These are phyloP conservation scores for Diaporthe eres DNA, from an alignment of 2,329 filamentous ascomycete genomes.

Conservation along the genomic window DNA sequence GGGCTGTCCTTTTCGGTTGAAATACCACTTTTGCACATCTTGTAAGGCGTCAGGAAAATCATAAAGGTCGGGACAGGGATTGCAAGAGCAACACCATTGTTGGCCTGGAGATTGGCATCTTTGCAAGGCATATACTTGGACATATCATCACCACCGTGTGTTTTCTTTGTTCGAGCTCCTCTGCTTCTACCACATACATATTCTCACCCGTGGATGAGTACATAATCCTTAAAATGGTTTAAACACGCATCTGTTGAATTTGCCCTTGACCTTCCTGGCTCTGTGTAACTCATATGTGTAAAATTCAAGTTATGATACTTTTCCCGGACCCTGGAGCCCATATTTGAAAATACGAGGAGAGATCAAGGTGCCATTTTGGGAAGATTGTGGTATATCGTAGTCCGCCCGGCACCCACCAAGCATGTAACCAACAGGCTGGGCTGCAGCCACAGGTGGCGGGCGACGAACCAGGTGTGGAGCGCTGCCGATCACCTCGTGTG, in stretches of 20 bases:
- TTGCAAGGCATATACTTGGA: slow-evolving; percentile 27
- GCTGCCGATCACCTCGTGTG: slow-evolving; percentile 34
- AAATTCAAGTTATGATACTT: background rate
- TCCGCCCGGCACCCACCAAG: background rate
- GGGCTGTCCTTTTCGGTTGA: slow-evolving; percentile 3
- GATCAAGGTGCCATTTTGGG: slow-evolving; percentile 1
- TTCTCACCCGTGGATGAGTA: slow-evolving; percentile 7
- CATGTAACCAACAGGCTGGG: slow-evolving; percentile 17
- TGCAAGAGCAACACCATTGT: slow-evolving; percentile 18
- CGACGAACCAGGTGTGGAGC: background rate
- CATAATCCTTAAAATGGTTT: slow-evolving; percentile 13
- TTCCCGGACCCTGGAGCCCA: background rate
- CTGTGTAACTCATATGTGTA: background rate
- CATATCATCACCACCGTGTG: slow-evolving; percentile 29
- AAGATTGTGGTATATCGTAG: background rate
- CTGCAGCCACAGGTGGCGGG: slow-evolving; percentile 31
- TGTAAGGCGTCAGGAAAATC: slow-evolving; percentile 29
- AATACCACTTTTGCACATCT: slow-evolving; percentile 28
- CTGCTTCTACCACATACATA: slow-evolving; percentile 24
- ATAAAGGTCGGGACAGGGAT: slow-evolving; percentile 29
- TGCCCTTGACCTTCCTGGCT: background rate
- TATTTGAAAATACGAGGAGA: slow-evolving; percentile 9
- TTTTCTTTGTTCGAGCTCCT: slow-evolving; percentile 11
- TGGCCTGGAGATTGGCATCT: slow-evolving; percentile 24
- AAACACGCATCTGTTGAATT: background rate